Base-by-base conservation (phyloP, 2,329 filamentous ascomycete genomes). In the Davidsoniella neocaledoniae region DNA sequence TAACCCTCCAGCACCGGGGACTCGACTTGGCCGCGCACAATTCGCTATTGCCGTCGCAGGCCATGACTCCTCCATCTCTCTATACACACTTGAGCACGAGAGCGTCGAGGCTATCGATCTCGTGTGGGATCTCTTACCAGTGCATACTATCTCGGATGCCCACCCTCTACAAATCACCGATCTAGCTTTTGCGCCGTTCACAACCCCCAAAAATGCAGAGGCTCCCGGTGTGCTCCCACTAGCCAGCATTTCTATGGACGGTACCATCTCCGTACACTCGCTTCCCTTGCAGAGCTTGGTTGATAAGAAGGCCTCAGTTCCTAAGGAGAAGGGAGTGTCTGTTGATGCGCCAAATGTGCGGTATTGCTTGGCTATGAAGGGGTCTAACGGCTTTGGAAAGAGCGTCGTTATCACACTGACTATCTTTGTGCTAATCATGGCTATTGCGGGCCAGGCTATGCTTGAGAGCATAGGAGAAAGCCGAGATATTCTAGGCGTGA, bases 11-110 rank as follows among this genome's bases (percentile, higher is more conserved):
- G 39, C 12, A 17, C 42, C 43, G n/a, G 51, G 48, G 14, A 29
- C 23, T 5, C 67, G 62, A 45, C 64, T 77, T 47, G 76, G 74
- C 48, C 78, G 83, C 53, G 76, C 80, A 43, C 86, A 95, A 64
- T 83, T 86, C 55, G 75, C 83, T 43, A 72, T 94, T 56, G 88
- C 87, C 5, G 77, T 93, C 12, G 83, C 84, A 2, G 82, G 81
- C 7, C 82, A 83, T 57, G 84, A 93, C 62, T 78, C 79, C 53
- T 86, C 85, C 9, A 80, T 94, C 55, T 77, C 76, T 4, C 67
- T 94, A 25, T 83, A 81, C 63, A 88, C 85, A 0, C 67, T 94
- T 52, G 83, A 93, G 55, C 83, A 86, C 60, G 68, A 68, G 52
- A 61, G 64, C 16, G 62, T 68, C 29, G 62, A 61, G 19, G 61